A percentile compares a stretch with the other conserved stretches of the same genome.
Evolutionary conservation across 2,329 filamentous ascomycete genomes (phyloP).

Genomic region (Aspergillus uvarum): DNA sequence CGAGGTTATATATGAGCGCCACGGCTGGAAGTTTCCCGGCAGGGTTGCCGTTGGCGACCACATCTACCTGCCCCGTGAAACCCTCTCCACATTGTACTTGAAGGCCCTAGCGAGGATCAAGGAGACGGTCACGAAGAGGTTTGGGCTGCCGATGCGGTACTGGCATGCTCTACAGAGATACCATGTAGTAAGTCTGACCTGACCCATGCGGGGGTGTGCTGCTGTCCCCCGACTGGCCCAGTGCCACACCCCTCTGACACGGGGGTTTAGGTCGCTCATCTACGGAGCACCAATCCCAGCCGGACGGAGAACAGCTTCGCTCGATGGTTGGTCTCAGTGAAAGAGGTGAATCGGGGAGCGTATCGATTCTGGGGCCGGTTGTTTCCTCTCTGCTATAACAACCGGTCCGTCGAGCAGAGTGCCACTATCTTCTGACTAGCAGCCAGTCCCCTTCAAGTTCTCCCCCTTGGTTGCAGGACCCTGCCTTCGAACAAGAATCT

Average conservation of each 20-base stretch:
- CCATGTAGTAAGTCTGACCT: slow-evolving; percentile 25
- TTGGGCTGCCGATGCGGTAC: slow-evolving; percentile 28
- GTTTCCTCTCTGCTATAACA: slow-evolving; percentile 34
- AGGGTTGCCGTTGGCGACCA: slow-evolving; percentile 21
- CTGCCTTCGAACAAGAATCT: not conserved
- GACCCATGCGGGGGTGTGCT: not conserved
- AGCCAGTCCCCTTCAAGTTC: not conserved
- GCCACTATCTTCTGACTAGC: slow-evolving; percentile 23
- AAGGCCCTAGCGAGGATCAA: slow-evolving; percentile 28
- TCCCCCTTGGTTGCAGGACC: not conserved
- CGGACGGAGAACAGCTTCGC: slow-evolving; percentile 33
- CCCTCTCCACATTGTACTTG: slow-evolving; percentile 25
- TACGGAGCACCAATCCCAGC: slow-evolving; percentile 32
- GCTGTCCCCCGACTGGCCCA: not conserved
- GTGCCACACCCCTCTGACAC: slow-evolving; percentile 7
- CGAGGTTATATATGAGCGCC: slow-evolving; percentile 29
- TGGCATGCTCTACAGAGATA: slow-evolving; percentile 31
- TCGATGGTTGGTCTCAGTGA: slow-evolving; percentile 31
- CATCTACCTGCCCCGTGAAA: slow-evolving; percentile 18
- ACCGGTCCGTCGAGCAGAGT: slow-evolving; percentile 31
- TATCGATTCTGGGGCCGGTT: slow-evolving; percentile 34
- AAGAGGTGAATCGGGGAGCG: slow-evolving; percentile 22
- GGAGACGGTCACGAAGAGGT: slow-evolving; percentile 21
- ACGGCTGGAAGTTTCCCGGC: slow-evolving; percentile 24
- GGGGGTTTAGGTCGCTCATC: slow-evolving; percentile 25